Conservation (phyloP, 2,329 filamentous ascomycete species). For the Xylaria sp. region DNA sequence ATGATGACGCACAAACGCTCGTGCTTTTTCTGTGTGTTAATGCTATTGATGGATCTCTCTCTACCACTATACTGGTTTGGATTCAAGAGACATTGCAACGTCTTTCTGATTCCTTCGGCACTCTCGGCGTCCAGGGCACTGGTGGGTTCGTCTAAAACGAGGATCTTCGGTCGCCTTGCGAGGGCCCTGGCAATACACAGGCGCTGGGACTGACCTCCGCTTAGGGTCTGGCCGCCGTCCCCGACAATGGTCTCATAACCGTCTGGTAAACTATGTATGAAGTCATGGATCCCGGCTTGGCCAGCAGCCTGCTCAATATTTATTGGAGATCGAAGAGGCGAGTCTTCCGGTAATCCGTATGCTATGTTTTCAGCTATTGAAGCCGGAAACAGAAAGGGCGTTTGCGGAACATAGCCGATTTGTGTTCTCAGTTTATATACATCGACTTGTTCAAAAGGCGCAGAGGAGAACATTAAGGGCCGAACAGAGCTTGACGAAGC, state of each 20-base stretch:
- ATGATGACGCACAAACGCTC: constrained; percentile 74
- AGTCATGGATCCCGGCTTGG: constrained; percentile 77
- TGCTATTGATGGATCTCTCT: neutral
- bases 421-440: constrained; percentile 68
- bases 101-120: constrained; percentile 71
- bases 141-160: constrained; percentile 90
- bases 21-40: neutral
- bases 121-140: constrained; percentile 79
- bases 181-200: constrained; percentile 84
- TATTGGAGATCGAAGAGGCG: constrained; percentile 58
- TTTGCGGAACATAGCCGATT: constrained; percentile 76
- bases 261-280: constrained; percentile 75
- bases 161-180: constrained; percentile 73
- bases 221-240: constrained; percentile 78
- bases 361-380: constrained; percentile 83
- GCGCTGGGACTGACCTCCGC: constrained; percentile 85
- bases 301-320: constrained; percentile 65
- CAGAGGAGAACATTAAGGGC: constrained; percentile 68
- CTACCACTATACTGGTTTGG: neutral
- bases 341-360: constrained; percentile 75
- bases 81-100: constrained; percentile 66
- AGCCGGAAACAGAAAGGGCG: constrained; percentile 80
- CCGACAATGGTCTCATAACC: constrained; percentile 81
- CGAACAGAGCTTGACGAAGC: constrained; percentile 9
- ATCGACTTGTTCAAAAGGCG: constrained; percentile 69